Percentiles rank a stretch among this genome's conserved stretches.
Conservation (phyloP, 176 grass and related monocot genomes). For the sorghum (Sorghum bicolor) region Sorghum_bicolor_NCBIv3 NC_012870.2:78539001-78539500, state of each 20-base stretch:
- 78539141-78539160: slow-evolving; percentile 53
- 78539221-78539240: too few species aligned
- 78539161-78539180: slow-evolving; percentile 51
- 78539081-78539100: slow-evolving; percentile 69
- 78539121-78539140: slow-evolving; percentile 57
- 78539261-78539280: slow-evolving; percentile 31
- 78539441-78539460: too few species aligned
- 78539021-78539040: not conserved
- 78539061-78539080: slow-evolving; percentile 68
- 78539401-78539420: too few species aligned
- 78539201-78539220: slow-evolving; percentile 24
- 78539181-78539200: slow-evolving; percentile 40
- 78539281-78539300: not conserved
- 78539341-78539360: too few species aligned
- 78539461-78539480: too few species aligned
- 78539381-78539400: too few species aligned
- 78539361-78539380: too few species aligned
- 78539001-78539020: slow-evolving; percentile 9
- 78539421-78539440: too few species aligned
- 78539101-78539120: slow-evolving; percentile 68
- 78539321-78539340: too few species aligned
- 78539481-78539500: too few species aligned
- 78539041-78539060: slow-evolving; percentile 50
- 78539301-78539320: not conserved
- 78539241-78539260: slow-evolving; percentile 10